Conservation (phyloP, 2,329 filamentous ascomycete species). For the Graphilbum sp. region DNA sequence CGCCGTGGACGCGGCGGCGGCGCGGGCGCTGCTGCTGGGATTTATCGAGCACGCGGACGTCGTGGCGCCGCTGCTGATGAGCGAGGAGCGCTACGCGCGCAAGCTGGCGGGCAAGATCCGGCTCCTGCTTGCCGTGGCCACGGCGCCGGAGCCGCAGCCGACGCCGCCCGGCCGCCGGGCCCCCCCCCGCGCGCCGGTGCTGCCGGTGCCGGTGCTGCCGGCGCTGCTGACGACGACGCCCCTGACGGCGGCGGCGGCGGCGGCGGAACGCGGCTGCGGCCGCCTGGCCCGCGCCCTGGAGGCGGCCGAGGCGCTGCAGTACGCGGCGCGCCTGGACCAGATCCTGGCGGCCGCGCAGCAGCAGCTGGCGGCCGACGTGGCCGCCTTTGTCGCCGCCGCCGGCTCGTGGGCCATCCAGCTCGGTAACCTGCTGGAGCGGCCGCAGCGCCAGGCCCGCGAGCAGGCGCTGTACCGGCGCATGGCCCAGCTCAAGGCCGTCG, state of each 20-base stretch:
- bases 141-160: slow-evolving; percentile 1
- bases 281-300: slow-evolving; percentile 3
- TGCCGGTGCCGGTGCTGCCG: too few species aligned
- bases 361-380: neutral
- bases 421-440: neutral
- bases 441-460: neutral
- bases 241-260: slow-evolving; percentile 4
- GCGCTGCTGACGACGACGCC: too few species aligned
- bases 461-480: slow-evolving; percentile 6
- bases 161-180: too few species aligned
- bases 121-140: slow-evolving; percentile 5
- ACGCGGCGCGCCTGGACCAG: slow-evolving; percentile 4
- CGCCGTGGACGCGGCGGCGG: slow-evolving; percentile 19
- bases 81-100: slow-evolving; percentile 2
- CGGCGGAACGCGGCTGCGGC: neutral
- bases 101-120: slow-evolving; percentile 7
- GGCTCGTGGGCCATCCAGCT: neutral
- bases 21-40: slow-evolving; percentile 19
- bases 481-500: slow-evolving; percentile 6
- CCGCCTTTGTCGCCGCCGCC: neutral
- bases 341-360: neutral
- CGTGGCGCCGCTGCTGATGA: slow-evolving; percentile 7
- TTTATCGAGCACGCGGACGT: slow-evolving; percentile 12
- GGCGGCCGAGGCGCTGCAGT: slow-evolving; percentile 4
- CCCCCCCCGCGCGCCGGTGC: too few species aligned